Evolutionary conservation across 768 basidiomycete genomes (phyloP).

Genomic region (Psilocybe cubensis): DNA sequence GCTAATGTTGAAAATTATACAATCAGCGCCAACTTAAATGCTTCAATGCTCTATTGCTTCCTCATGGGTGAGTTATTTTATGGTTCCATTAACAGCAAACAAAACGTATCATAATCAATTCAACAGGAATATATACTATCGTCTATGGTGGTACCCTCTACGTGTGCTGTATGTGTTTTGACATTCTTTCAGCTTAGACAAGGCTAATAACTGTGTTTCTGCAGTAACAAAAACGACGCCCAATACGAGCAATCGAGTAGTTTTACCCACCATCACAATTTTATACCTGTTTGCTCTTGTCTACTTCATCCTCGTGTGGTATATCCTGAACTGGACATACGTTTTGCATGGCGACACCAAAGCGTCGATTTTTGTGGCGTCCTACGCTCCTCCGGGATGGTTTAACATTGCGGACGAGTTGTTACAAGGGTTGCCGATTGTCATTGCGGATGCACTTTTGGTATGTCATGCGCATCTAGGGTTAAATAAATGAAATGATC

Average conservation of each 20-base stretch:
- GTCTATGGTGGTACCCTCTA: not conserved
- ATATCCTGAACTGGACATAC: not conserved
- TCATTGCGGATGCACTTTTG: not conserved
- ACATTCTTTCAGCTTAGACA: not conserved
- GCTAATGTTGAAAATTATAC: too few species aligned
- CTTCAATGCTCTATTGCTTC: too few species aligned
- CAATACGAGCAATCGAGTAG: not conserved
- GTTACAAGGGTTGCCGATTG: not conserved
- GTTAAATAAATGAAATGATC: not conserved
- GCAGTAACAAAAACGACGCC: not conserved
- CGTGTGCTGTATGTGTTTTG: not conserved
- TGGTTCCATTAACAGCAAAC: too few species aligned
- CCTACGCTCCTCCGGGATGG: not conserved
- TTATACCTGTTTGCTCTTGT: not conserved
- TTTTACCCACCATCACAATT: not conserved
- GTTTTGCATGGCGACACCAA: not conserved
- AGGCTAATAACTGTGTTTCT: not conserved
- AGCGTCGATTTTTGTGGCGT: not conserved
- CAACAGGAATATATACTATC: not conserved
- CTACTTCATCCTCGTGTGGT: not conserved
- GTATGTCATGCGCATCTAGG: not conserved
- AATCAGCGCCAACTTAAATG: too few species aligned
- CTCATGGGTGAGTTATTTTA: too few species aligned
- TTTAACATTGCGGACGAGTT: not conserved
- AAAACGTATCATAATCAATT: too few species aligned